These are phyloP conservation scores for Collybiopsis luxurians DNA, from an alignment of 768 basidiomycete species.

Conservation along the genomic window DNA sequence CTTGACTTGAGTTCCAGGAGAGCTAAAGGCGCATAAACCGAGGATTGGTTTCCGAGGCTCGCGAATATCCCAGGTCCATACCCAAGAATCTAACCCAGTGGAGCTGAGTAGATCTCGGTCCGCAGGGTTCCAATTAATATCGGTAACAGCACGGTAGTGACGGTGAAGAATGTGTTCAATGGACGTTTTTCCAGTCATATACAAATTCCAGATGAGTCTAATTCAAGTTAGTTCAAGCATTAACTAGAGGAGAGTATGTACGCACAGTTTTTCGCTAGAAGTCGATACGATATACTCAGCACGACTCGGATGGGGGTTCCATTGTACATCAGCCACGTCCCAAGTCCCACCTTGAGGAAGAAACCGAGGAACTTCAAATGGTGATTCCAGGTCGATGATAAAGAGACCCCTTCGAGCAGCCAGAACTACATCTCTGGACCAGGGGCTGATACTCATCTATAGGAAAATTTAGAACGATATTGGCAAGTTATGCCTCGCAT, in stretches of 20 bases:
- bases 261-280: constrained; percentile 83
- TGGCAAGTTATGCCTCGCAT: constrained; percentile 25
- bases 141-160: constrained; percentile 94
- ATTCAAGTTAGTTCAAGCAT: not conserved
- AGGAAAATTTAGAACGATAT: not conserved
- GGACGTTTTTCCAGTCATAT: constrained; percentile 66
- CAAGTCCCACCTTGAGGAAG: constrained; percentile 95
- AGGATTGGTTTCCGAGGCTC: constrained; percentile 67
- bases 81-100: constrained; percentile 90
- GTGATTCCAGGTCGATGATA: constrained; percentile 90
- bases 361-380: constrained; percentile 85
- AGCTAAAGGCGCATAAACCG: constrained; percentile 54
- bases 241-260: constrained; percentile 2
- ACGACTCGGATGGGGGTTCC: constrained; percentile 80
- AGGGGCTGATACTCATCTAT: constrained; percentile 91
- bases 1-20: constrained; percentile 92
- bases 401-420: constrained; percentile 91
- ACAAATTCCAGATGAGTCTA: constrained; percentile 94
- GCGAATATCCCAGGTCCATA: constrained; percentile 93
- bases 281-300: constrained; percentile 86
- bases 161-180: constrained; percentile 85
- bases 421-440: constrained; percentile 84
- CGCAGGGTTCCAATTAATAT: constrained; percentile 94
- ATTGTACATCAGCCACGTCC: constrained; percentile 93
- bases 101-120: constrained; percentile 86